Conservation (phyloP, 208 protist genomes). For the Trypanosoma melophagium region DNA sequence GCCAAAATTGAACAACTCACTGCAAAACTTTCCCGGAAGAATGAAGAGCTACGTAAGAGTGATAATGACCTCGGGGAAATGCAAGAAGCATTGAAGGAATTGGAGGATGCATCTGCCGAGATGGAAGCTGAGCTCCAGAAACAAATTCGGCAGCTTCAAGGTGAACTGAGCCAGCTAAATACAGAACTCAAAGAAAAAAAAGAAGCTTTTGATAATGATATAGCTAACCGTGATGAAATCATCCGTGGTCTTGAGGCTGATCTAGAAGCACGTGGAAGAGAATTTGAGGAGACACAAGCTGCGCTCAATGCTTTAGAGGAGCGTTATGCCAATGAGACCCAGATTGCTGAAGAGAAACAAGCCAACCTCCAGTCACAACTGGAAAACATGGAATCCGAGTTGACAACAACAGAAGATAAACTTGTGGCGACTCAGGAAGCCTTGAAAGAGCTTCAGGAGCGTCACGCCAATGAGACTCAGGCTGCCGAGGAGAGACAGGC, state of each 20-base stretch:
- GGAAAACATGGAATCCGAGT: background rate
- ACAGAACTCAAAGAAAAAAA: slow-evolving; percentile 16
- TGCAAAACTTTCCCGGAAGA: background rate
- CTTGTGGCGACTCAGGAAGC: slow-evolving; percentile 22
- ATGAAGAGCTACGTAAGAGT: slow-evolving; percentile 6
- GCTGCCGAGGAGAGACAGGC: slow-evolving; percentile 26
- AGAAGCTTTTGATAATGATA: slow-evolving; percentile 4
- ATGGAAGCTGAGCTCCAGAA: slow-evolving; percentile 25
- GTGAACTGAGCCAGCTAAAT: slow-evolving; percentile 14
- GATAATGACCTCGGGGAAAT: slow-evolving; percentile 20
- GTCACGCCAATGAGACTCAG: slow-evolving; percentile 11
- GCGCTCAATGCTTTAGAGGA: slow-evolving; percentile 30
- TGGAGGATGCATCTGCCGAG: slow-evolving; percentile 8
- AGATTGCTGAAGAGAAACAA: slow-evolving; percentile 20
- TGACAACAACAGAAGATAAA: slow-evolving; percentile 21
- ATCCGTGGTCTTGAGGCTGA: slow-evolving; percentile 20
- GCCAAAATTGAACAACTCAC: slow-evolving; percentile 12
- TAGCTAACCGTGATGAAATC: slow-evolving; percentile 10
- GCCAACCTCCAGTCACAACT: background rate
- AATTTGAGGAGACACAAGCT: slow-evolving; percentile 19
- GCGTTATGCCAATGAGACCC: slow-evolving; percentile 7
- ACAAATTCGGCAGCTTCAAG: slow-evolving; percentile 12
- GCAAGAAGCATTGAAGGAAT: slow-evolving; percentile 18
- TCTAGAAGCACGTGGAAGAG: slow-evolving; percentile 21
- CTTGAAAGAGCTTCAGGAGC: slow-evolving; percentile 22